These are phyloP conservation scores for Diaporthe eres DNA, from an alignment of 2,329 filamentous ascomycete genomes.

Conservation along the genomic window DNA sequence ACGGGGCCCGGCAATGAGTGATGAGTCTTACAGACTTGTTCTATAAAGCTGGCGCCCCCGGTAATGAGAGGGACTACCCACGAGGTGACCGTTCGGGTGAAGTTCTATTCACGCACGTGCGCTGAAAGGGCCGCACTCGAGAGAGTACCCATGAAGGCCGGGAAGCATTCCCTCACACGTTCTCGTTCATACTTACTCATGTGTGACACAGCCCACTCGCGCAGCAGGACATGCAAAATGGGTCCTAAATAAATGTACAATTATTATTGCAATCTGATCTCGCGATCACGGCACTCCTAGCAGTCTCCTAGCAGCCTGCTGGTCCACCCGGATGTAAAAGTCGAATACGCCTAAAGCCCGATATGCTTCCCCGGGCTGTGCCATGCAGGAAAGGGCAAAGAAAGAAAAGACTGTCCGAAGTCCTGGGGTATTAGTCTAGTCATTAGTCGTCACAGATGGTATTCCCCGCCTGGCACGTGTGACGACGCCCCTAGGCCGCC, in stretches of 20 bases:
- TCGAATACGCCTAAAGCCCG: neutral
- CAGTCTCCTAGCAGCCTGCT: neutral
- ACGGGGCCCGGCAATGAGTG: neutral
- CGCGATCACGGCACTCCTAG: neutral
- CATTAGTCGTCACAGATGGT: slow-evolving; percentile 3
- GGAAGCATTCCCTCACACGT: neutral
- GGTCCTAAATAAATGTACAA: neutral
- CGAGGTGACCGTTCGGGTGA: neutral
- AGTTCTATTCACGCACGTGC: neutral
- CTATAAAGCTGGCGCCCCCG: neutral
- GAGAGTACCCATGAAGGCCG: neutral
- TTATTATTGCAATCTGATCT: neutral
- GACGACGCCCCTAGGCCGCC: neutral
- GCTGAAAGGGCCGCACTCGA: neutral
- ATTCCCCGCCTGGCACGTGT: neutral
- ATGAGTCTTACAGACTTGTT: neutral
- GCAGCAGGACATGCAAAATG: no score
- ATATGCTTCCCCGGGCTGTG: neutral
- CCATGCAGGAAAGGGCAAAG: neutral
- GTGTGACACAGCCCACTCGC: neutral
- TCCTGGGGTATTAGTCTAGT: slow-evolving; percentile 13
- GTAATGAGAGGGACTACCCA: neutral
- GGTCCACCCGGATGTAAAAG: neutral
- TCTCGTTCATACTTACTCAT: neutral
- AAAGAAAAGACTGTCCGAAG: neutral